Base-by-base conservation (phyloP, 1,284 basidiomycete genomes). In the Pseudozyma hubeiensis region DNA sequence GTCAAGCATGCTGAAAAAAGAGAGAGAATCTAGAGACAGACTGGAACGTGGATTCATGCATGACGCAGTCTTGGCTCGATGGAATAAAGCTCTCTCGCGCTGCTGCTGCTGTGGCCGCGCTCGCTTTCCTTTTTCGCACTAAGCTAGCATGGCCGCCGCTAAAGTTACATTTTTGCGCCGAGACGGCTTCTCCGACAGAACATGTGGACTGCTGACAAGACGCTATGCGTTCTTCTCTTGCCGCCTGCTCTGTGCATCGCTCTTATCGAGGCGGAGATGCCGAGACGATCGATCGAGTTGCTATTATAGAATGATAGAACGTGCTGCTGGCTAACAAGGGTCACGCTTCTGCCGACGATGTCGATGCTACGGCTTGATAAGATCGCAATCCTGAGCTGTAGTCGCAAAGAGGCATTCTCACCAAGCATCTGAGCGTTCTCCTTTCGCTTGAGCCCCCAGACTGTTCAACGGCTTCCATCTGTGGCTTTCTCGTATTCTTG, bases 61-160 rank as follows among this genome's bases (percentile, higher is more conserved):
- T 48, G 46, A 48, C 46, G 46, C 46, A 48, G 46, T 44, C 43
- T 44, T 33, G n/a, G 46, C 31, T 33, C 17, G 13, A 44, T 10
- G 10, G 16, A 44, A 44, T 48, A 19, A 44, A 24, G 17, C 43
- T 24, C 19, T 24, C 19, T 19, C 17, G 11, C n/a, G 40, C 40
- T 41, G 40, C 40, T n/a, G 40, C 16, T 13, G 16, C 40, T 41
- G 40, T 24, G 24, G 24, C 24, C 24, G 24, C 24, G 24, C 24
- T 24, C 24, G 4, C 24, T 24, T 24, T 24, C 24, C 24, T 24
- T 24, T 24, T 24, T 24, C 24, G 24, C 24, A 24, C 24, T 24
- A 24, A 24, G 24, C 24, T 24, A 7, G 7, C 4, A n/a, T 41
- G 8, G 14, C 9, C 35, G 35, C 35, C 9, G 11, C 39, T 10